Evolutionary conservation across 306 rosid species (phyloP).

Genomic region (Vachellia pachyceras): DNA sequence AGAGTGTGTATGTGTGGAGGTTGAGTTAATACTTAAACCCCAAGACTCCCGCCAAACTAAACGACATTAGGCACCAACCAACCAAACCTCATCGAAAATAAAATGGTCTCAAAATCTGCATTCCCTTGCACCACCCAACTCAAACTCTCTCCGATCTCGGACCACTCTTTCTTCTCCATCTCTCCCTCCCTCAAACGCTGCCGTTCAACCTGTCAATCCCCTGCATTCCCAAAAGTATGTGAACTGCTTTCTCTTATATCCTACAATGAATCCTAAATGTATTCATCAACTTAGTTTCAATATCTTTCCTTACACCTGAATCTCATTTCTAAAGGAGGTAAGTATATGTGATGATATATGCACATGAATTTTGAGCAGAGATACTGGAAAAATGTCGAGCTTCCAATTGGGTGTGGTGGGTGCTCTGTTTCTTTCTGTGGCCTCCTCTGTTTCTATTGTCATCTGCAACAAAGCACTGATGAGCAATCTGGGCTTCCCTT

Average conservation of each 20-base stretch:
- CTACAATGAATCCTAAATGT: background rate
- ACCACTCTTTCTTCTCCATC: constrained; percentile 1
- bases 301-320: background rate
- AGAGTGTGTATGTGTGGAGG: constrained; percentile 24
- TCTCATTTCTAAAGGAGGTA: background rate
- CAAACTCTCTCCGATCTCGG: background rate
- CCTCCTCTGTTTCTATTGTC: constrained; percentile 96
- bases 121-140: constrained; percentile 40
- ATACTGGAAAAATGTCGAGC: constrained; percentile 81
- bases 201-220: constrained; percentile 3
- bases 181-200: background rate
- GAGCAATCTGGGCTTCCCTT: constrained; percentile 99
- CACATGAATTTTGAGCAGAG: constrained; percentile 35
- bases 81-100: constrained; percentile 46
- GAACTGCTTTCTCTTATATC: background rate
- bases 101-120: constrained; percentile 46
- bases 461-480: constrained; percentile 98
- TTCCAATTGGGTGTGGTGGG: constrained; percentile 88
- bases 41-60: constrained; percentile 30
- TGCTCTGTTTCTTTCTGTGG: constrained; percentile 92
- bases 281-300: background rate
- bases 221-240: background rate
- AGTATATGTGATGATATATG: background rate
- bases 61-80: constrained; percentile 61
- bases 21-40: constrained; percentile 29